These are phyloP conservation scores for Loxodes magnus DNA, from an alignment of 73 alveolate genomes.

Conservation along the genomic window DNA sequence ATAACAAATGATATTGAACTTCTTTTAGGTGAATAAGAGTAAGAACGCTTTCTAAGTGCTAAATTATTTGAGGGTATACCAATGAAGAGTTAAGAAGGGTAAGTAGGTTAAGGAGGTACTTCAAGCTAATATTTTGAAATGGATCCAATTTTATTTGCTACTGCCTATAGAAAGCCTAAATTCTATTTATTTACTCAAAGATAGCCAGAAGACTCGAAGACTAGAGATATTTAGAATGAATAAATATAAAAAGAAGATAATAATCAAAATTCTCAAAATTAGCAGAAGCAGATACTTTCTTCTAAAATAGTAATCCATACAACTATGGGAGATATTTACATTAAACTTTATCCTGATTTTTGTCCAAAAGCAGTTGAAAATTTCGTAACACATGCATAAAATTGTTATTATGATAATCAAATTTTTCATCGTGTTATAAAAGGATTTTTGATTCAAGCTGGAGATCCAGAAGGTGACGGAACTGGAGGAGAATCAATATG, in stretches of 20 bases:
- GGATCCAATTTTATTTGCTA: constrained; percentile 62
- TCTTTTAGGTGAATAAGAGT: constrained; percentile 74
- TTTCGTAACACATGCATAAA: constrained; percentile 71
- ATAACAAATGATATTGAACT: constrained; percentile 29
- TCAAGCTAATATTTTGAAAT: constrained; percentile 23
- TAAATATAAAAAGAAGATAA: not conserved
- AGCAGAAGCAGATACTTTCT: not conserved
- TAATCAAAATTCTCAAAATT: not conserved
- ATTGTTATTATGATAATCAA: constrained; percentile 64
- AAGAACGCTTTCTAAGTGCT: constrained; percentile 54
- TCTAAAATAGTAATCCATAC: constrained; percentile 41
- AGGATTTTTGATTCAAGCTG: constrained; percentile 92
- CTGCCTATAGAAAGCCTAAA: constrained; percentile 51
- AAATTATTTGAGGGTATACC: constrained; percentile 75
- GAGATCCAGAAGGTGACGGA: constrained; percentile 95
- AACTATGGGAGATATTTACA: constrained; percentile 63
- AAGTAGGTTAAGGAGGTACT: constrained; percentile 50
- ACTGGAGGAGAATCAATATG: constrained; percentile 83
- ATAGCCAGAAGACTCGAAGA: constrained; percentile 29
- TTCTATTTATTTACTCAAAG: constrained; percentile 12
- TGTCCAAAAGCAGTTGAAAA: constrained; percentile 87
- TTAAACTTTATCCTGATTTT: constrained; percentile 64
- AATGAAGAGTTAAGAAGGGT: constrained; percentile 48
- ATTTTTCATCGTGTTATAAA: constrained; percentile 74
- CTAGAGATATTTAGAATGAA: constrained; percentile 15